Evolutionary conservation across 169 alveolate genomes (phyloP).

Genomic region (Eimeria acervulina): DNA sequence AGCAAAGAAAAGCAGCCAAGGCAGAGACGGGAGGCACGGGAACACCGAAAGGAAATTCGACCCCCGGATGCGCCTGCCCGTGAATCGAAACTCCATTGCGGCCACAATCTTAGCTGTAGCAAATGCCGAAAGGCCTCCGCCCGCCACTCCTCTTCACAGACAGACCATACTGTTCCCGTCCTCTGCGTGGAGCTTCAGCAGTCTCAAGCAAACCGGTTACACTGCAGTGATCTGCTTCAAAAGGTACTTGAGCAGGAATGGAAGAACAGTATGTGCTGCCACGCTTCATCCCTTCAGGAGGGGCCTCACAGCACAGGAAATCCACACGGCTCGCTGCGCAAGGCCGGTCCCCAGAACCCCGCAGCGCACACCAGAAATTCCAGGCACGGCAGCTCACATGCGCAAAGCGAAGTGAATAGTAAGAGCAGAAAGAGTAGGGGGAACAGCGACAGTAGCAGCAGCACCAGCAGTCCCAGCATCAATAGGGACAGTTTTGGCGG

Average conservation of each 20-base stretch:
- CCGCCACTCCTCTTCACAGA: slow-evolving; percentile 5
- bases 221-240: slow-evolving; percentile 57
- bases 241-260: slow-evolving; percentile 4
- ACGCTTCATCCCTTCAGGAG: background rate
- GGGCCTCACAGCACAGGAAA: background rate
- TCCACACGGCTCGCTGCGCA: background rate
- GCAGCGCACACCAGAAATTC: slow-evolving; percentile 12
- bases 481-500: background rate
- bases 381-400: background rate
- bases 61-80: background rate
- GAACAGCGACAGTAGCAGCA: background rate
- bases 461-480: slow-evolving; percentile 7
- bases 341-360: background rate
- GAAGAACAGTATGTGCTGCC: background rate
- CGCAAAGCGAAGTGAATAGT: background rate
- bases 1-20: background rate
- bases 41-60: background rate
- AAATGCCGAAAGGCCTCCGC: background rate
- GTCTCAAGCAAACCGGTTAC: background rate
- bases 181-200: slow-evolving; percentile 49
- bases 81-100: background rate
- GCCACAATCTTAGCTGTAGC: slow-evolving; percentile 5
- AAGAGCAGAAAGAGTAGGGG: slow-evolving; percentile 15
- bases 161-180: slow-evolving; percentile 31
- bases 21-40: background rate